Evolutionary conservation across 139 green algal genomes (phyloP), one percentile per base, ranked within the genome.

Genomic region (Limnomonas spitsbergensis): DNA sequence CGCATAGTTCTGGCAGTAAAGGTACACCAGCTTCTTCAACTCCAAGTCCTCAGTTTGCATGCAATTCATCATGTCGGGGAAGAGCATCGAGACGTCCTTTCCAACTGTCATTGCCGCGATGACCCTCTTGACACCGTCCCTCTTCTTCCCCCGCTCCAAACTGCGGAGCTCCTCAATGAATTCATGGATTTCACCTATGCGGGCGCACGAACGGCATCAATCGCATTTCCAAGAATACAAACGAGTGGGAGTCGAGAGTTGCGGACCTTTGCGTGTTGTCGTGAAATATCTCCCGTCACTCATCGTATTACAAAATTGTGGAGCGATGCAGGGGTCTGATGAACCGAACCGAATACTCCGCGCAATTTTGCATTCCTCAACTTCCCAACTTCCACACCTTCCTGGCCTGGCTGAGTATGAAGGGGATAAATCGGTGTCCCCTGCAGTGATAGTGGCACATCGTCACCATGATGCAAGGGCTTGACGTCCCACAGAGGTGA

Each of bases 1-100:
- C 53, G 96, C 96, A 71, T 99, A 98, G 84, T 99, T 99, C 85
- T 99, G 99, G 4, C 99, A 87, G 89, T 99, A 99, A 6, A 99
- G 86, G 80, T 99, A 99, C 0, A 99, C 96, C 27, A 99, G 91
- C 87, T 99, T 99, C 82, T 87, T 93, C 4, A 94, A 79, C 83
- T 92, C 88, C 80, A 92, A 77, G 80, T 92, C 88, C 77, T 88
- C 85, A 29, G 92, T 95, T 82, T 99, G 96, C 95, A 98, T 98
- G 86, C 94, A 98, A 85, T 99, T 99, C 40, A 98, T 93, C 24
- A 99, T 95, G 69, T 98, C 93, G 7, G 94, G 90, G 82, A 98
- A 98, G 29, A 98, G 87, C 88, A 93, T 93, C 35, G 89, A 93
- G 20, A 98, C 95, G 77, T 98, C 95, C 85, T 98, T 98, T 40